Evolutionary conservation across 2,329 filamentous ascomycete species (phyloP), one percentile per base, ranked within the genome.

Genomic region (Ophiostoma sp.): DNA sequence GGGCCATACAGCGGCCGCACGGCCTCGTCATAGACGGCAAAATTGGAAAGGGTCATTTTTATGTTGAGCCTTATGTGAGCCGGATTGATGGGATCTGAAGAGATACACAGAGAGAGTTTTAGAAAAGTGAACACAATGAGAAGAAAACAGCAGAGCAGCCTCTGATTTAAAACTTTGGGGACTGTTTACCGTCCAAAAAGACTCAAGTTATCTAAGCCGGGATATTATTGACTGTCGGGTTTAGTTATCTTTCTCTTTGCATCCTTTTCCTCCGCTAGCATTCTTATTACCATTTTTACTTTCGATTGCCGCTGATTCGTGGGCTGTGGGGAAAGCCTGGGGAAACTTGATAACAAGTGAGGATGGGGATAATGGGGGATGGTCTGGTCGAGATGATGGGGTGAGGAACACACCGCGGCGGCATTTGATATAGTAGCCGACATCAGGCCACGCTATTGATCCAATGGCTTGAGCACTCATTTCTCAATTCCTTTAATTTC

Each of bases 1-100:
- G 66, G 44, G 23, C 70, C 70, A 44, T 65, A 69, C 15, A 71
- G 52, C 23, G 65, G 33, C 41, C 13, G 33, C 31, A 41, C 68
- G n/a, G 68, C 70, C 27, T 67, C 67, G 41, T 71, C 68, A 57
- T 36, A 69, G 4, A 69, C 65, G 39, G 52, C 68, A 48, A 71
- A 71, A 17, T 41, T 41, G 7, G 70, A 57, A 5, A 48, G 15
- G 13, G 57, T 62, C 69, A 68, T 70, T 31, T 11, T 68, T 13
- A 11, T 36, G n/a, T 11, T 68, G 20, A 6, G 17, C 5, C 35
- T 33, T 8, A 20, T 20, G 17, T 31, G 27, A 31, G 27, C 27
- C 27, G 4, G 60, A 15, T n/a, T 23, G 64, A 8, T 44, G 20
- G 8, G 8, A 27, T 27, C 10, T 41, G 39, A 41, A 41, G 13